Evolutionary conservation across 352 stramenopile species (phyloP), one percentile per base, ranked within the genome.

Genomic region (Globisporangium orthogonon): DNA sequence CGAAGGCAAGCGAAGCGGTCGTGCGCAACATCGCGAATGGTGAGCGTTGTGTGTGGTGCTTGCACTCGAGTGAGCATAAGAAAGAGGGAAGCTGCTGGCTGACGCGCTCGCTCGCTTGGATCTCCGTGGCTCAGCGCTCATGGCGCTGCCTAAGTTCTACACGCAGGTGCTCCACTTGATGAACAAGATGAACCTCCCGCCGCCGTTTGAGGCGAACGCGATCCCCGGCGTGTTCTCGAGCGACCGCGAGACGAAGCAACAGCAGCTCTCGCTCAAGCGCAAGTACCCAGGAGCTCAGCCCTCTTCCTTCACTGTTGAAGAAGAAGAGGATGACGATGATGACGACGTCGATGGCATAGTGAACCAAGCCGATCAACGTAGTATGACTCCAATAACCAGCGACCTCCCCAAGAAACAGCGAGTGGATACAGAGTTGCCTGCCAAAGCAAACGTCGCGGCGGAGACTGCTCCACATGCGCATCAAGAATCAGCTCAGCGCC

Each of bases 121-220:
- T 23, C 23, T 23, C 23, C 23, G 1, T 23, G 23, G 30, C 39
- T 18, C 41, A 96, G 87, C 87, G 7, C 63, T 96, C 31, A 88
- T 96, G 29, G 87, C 83, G 10, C 63, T 96, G 14, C 87, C 87
- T 6, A 81, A 86, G 50, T 86, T 96, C 56, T 96, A 96, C 70
- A 94, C 79, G 13, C 87, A 96, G 74, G 87, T 94, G 49, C 80
- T 95, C 40, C 87, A 96, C 65, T 65, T 96, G 28, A 96, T 96
- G 87, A 96, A 96, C 68, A 96, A 96, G 60, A 96, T 95, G 87
- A 92, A 96, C 56, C 52, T 96, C 17, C 87, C 87, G 46, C 67
- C 71, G 31, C 87, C 87, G 23, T 96, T 96, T 30, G 78, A 90
- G 7, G 63, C 73, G 28, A 48, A 83, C 39, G 69, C 78, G 29